Conservation (phyloP, 768 basidiomycete genomes). For the Macrocybe gigantea region DNA sequence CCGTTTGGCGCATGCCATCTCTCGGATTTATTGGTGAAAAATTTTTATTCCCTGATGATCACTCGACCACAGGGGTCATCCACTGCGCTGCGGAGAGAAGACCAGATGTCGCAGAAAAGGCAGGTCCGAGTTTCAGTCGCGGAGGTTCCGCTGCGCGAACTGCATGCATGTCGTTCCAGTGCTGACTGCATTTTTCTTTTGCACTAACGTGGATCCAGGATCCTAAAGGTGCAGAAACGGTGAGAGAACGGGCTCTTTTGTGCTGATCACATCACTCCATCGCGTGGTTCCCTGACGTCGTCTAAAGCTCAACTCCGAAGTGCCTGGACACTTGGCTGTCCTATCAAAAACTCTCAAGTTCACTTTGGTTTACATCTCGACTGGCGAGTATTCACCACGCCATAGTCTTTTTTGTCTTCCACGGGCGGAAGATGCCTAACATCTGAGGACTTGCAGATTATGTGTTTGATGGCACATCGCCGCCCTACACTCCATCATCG, state of each 20-base stretch:
- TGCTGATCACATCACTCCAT: background rate
- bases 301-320: conserved; percentile 72
- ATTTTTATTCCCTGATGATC: background rate
- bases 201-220: conserved; percentile 32
- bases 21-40: background rate
- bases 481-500: conserved; percentile 78
- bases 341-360: conserved; percentile 58
- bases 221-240: conserved; percentile 61
- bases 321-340: conserved; percentile 66
- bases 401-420: background rate
- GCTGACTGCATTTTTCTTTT: background rate
- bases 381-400: conserved; percentile 40
- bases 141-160: too few species aligned
- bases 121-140: conserved; percentile 21
- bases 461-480: conserved; percentile 91
- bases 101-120: conserved; percentile 91
- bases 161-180: too few species aligned
- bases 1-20: too few species aligned
- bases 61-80: conserved; percentile 59
- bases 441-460: conserved; percentile 53
- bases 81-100: conserved; percentile 95
- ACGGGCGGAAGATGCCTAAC: background rate
- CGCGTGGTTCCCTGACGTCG: background rate
- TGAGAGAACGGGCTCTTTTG: conserved; percentile 19
- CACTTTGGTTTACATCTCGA: conserved; percentile 87